A percentile compares a stretch with the other conserved stretches of the same genome.
These are phyloP conservation scores for Wallacemonas sp. DNA, from an alignment of 208 protist species.

Conservation along the genomic window DNA sequence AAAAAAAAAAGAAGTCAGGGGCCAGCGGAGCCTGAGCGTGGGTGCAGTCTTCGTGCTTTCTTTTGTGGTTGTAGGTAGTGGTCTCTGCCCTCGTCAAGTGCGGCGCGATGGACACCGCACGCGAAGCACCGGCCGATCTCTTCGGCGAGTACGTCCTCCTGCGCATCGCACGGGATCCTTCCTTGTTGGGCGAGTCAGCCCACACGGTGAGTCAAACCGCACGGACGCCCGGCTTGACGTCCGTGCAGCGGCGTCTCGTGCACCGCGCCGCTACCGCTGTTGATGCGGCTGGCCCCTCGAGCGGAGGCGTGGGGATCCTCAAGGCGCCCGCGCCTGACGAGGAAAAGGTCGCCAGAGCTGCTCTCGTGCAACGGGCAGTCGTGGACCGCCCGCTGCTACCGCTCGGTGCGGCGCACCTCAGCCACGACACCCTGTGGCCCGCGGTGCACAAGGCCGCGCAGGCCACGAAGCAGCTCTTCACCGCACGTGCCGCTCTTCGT, in stretches of 20 bases:
- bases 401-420: conserved; percentile 44
- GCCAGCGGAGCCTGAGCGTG: too few relatives aligned
- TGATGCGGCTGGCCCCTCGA: background rate
- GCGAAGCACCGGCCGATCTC: conserved; percentile 6
- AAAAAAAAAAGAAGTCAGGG: too few relatives aligned
- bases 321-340: background rate
- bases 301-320: background rate
- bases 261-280: background rate
- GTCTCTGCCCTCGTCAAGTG: too few relatives aligned
- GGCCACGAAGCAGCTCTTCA: conserved; percentile 27
- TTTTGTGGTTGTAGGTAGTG: too few relatives aligned
- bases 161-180: conserved; percentile 27
- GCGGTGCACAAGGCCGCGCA: conserved; percentile 30
- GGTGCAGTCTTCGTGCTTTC: too few relatives aligned
- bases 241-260: background rate
- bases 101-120: background rate
- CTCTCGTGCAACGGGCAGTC: conserved; percentile 39
- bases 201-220: conserved; percentile 6
- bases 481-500: background rate
- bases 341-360: conserved; percentile 13
- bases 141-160: conserved; percentile 44
- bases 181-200: conserved; percentile 35
- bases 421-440: conserved; percentile 53
- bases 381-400: conserved; percentile 62
- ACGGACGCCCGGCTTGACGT: background rate